Conservation (phyloP, 208 protist genomes). For the Crithidia mellificae region DNA sequence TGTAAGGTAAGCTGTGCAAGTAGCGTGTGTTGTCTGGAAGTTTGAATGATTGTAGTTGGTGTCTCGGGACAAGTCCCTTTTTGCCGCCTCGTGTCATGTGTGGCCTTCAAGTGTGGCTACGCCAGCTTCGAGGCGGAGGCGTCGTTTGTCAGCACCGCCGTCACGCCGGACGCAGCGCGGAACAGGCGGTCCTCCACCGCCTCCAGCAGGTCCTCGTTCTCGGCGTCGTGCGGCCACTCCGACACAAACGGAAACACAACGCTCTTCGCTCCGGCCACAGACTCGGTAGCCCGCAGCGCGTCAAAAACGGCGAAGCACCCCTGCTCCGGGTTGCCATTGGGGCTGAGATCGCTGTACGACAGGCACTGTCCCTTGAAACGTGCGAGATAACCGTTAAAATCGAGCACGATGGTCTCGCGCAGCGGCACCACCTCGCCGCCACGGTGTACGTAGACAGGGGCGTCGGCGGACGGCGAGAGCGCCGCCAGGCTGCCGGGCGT, state of each 20-base stretch:
- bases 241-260: slow-evolving; percentile 88
- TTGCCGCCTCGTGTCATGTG: neutral
- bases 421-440: slow-evolving; percentile 34
- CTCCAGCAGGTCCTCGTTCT: slow-evolving; percentile 58
- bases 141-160: slow-evolving; percentile 43
- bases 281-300: slow-evolving; percentile 83
- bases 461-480: neutral
- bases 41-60: neutral
- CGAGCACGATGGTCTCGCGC: slow-evolving; percentile 59
- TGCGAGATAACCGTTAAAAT: slow-evolving; percentile 65
- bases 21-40: neutral
- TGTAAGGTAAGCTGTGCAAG: neutral
- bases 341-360: slow-evolving; percentile 73
- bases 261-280: slow-evolving; percentile 47
- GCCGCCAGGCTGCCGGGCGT: slow-evolving; percentile 58
- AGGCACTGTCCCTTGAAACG: slow-evolving; percentile 41
- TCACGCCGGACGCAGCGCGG: slow-evolving; percentile 85
- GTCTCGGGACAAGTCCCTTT: neutral
- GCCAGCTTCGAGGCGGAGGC: neutral
- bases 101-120: neutral
- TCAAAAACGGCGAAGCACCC: slow-evolving; percentile 85
- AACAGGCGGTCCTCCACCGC: slow-evolving; percentile 91
- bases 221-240: slow-evolving; percentile 58
- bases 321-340: slow-evolving; percentile 50
- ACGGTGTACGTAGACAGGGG: slow-evolving; percentile 34